phyloP scores from a whole-genome alignment of 108 stramenopile species.

The Fragilaria crotonensis region DNA sequence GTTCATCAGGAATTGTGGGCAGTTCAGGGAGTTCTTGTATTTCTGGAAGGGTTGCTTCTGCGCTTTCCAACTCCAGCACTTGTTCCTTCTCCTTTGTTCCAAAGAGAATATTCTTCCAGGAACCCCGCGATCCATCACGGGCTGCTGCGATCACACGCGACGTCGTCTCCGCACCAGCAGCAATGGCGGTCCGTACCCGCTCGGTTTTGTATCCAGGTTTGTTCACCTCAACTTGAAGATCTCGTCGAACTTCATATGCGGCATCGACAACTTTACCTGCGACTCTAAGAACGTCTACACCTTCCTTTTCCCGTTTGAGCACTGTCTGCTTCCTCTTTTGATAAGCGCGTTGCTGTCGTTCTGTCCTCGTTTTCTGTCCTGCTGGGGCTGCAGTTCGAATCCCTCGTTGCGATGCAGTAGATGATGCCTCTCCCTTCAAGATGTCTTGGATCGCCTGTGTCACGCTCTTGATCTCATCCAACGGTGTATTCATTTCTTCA shows the following conservation, averaged over 20 bases:
- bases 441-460: conserved; percentile 57
- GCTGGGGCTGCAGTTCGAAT: conserved; percentile 50
- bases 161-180: conserved; percentile 36
- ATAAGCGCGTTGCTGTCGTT: conserved; percentile 56
- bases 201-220: conserved; percentile 69
- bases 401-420: conserved; percentile 11
- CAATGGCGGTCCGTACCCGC: conserved; percentile 43
- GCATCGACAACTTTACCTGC: conserved; percentile 54
- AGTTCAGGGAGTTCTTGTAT: neutral
- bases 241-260: conserved; percentile 62
- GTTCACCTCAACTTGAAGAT: conserved; percentile 53
- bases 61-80: neutral
- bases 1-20: conserved; percentile 1
- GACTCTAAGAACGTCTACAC: conserved; percentile 37
- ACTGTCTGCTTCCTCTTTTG: conserved; percentile 50
- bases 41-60: neutral
- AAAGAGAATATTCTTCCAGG: neutral
- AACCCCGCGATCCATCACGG: neutral
- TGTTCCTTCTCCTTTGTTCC: neutral
- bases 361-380: conserved; percentile 19
- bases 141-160: conserved; percentile 26
- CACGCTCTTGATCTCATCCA: conserved; percentile 70
- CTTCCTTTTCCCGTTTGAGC: conserved; percentile 50
- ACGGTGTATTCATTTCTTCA: conserved; percentile 55
- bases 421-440: conserved; percentile 24